phyloP scores from a whole-genome alignment of 805 yeast genomes.

The Schwanniomyces yamadae region DNA sequence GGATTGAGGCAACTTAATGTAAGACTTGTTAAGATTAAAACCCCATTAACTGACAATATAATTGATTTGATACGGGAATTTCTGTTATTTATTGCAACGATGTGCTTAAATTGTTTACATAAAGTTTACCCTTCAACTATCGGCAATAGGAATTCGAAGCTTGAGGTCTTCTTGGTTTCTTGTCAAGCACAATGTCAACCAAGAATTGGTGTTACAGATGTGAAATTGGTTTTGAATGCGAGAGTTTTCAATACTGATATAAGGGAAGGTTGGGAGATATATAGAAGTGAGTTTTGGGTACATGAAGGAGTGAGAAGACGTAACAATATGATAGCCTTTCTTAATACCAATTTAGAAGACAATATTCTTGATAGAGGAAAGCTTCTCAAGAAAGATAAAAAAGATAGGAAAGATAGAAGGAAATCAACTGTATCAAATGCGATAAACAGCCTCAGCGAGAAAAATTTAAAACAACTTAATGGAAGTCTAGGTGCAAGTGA shows the following conservation, averaged over 20 bases:
- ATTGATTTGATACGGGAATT: slow-evolving; percentile 39
- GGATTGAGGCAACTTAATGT: slow-evolving; percentile 84
- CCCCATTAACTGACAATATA: slow-evolving; percentile 30
- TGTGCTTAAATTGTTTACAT: slow-evolving; percentile 31
- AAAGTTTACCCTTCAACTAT: slow-evolving; percentile 32
- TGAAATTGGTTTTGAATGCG: slow-evolving; percentile 78
- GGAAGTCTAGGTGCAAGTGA: slow-evolving; percentile 2
- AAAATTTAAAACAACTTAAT: slow-evolving; percentile 12
- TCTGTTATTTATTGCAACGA: slow-evolving; percentile 27
- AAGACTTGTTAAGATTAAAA: slow-evolving; percentile 63
- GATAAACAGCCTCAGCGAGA: slow-evolving; percentile 14
- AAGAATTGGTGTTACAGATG: slow-evolving; percentile 67
- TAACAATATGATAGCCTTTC: slow-evolving; percentile 32
- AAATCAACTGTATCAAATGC: slow-evolving; percentile 16
- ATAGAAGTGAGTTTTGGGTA: slow-evolving; percentile 91
- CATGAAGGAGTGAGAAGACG: slow-evolving; percentile 70
- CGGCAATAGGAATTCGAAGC: slow-evolving; percentile 28
- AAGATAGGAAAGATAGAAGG: slow-evolving; percentile 41
- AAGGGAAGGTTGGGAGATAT: slow-evolving; percentile 93
- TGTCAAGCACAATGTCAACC: slow-evolving; percentile 53
- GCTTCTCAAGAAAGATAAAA: slow-evolving; percentile 35
- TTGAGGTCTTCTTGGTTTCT: slow-evolving; percentile 39
- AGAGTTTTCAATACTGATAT: slow-evolving; percentile 78
- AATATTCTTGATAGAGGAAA: slow-evolving; percentile 22
- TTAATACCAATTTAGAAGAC: slow-evolving; percentile 11